A percentile compares a stretch with the other conserved stretches of the same genome.
Conservation (phyloP, 176 grass and related monocot species). For the Ensete ventricosum region DNA sequence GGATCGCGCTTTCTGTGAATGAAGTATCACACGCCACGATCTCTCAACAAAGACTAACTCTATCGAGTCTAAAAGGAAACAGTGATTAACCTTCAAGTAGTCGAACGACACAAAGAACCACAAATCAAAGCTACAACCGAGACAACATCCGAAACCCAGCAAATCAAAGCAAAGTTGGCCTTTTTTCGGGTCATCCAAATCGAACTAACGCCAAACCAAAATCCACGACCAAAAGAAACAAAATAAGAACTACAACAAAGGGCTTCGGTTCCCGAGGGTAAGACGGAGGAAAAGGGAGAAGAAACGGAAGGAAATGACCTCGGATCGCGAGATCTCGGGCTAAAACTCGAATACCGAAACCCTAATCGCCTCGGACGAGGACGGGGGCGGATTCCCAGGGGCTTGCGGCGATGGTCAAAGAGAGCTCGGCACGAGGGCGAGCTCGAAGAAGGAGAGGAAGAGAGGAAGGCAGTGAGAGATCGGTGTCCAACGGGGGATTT, state of each 20-base stretch:
- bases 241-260: not conserved
- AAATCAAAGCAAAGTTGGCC: too few species aligned
- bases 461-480: not conserved
- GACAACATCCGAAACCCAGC: too few species aligned
- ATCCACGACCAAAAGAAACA: not conserved
- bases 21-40: too few species aligned
- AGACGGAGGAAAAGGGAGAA: not conserved
- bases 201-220: too few species aligned
- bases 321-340: not conserved
- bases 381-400: too few species aligned
- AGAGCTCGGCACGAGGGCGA: not conserved
- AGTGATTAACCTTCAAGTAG: too few species aligned
- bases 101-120: too few species aligned
- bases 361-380: not conserved
- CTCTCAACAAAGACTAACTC: too few species aligned
- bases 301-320: not conserved
- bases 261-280: not conserved
- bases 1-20: too few species aligned
- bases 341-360: not conserved
- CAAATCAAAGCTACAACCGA: too few species aligned
- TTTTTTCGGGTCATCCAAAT: too few species aligned
- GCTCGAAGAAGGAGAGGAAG: not conserved
- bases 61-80: too few species aligned
- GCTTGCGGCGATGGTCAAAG: not conserved
- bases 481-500: not conserved